A percentile compares a stretch with the other conserved stretches of the same genome.
Conservation (phyloP, 108 stramenopile genomes). For the Aureococcus anophagefferens region DNA sequence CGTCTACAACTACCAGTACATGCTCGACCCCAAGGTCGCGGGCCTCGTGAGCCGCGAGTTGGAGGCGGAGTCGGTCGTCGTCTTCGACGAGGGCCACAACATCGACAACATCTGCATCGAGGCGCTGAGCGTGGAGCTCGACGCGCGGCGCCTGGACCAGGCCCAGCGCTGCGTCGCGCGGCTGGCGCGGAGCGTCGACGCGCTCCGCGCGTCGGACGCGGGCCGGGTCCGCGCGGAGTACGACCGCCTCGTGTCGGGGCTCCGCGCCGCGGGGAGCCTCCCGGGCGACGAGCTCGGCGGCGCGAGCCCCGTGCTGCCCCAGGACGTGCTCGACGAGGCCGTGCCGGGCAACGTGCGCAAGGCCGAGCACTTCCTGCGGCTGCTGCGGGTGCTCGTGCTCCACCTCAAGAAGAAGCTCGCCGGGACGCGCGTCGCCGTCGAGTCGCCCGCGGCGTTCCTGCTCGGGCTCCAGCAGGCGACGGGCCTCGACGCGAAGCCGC, state of each 20-base stretch:
- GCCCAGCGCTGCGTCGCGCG: conserved; percentile 74
- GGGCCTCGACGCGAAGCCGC: conserved; percentile 79
- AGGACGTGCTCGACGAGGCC: conserved; percentile 79
- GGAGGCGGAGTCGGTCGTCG: conserved; percentile 88
- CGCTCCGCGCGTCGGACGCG: conserved; percentile 74
- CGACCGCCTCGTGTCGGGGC: conserved; percentile 52
- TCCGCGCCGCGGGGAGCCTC: conserved; percentile 10
- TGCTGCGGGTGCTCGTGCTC: conserved; percentile 87
- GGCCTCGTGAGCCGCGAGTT: conserved; percentile 55
- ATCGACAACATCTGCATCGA: conserved; percentile 99
- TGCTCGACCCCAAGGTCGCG: conserved; percentile 94
- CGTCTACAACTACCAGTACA: conserved; percentile 99
- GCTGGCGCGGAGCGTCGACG: conserved; percentile 63
- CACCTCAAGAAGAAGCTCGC: conserved; percentile 68
- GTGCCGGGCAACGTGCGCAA: conserved; percentile 97
- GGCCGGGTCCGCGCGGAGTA: conserved; percentile 80
- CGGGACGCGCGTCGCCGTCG: conserved; percentile 32
- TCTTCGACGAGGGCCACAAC: conserved; percentile 99
- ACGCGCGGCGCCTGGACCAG: conserved; percentile 78
- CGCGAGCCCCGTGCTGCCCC: conserved; percentile 30
- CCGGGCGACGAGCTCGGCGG: background rate
- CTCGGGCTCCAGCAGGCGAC: conserved; percentile 83
- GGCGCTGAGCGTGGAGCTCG: conserved; percentile 83
- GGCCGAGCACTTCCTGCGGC: conserved; percentile 92
- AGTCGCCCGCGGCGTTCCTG: conserved; percentile 86